A percentile compares a stretch with the other conserved stretches of the same genome.
Conservation (phyloP, 306 rosid genomes). For the Cicer chorassanicum region DNA sequence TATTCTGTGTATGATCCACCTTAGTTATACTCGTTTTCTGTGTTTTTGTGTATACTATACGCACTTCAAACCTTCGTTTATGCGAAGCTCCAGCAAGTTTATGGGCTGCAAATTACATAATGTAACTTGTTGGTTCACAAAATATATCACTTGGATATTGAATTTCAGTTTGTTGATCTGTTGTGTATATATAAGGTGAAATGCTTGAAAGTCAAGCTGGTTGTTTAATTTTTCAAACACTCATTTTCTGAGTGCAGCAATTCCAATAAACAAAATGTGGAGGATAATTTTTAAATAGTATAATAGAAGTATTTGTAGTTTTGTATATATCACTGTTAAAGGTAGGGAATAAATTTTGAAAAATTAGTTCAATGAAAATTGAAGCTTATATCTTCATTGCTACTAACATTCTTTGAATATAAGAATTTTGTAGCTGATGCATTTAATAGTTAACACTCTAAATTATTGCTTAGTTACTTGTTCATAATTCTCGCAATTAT, state of each 20-base stretch:
- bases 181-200: slow-evolving; percentile 5
- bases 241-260: background rate
- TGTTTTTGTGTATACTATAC: slow-evolving; percentile 46
- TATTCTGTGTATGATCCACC: slow-evolving; percentile 5
- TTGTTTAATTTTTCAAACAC: background rate
- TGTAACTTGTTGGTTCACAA: slow-evolving; percentile 43
- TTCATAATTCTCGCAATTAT: background rate
- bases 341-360: background rate
- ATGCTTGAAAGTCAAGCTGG: background rate
- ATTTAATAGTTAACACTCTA: background rate
- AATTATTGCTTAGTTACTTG: background rate
- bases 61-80: slow-evolving; percentile 37
- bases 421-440: background rate
- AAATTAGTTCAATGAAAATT: background rate
- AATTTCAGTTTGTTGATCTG: slow-evolving; percentile 24
- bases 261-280: background rate
- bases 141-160: slow-evolving; percentile 38
- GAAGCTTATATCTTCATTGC: background rate
- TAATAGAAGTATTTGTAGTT: background rate
- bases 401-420: background rate
- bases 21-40: slow-evolving; percentile 42
- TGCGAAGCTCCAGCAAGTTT: slow-evolving; percentile 41
- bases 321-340: background rate
- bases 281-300: background rate
- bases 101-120: slow-evolving; percentile 41